Evolutionary conservation across 768 basidiomycete genomes (phyloP), one percentile per base, ranked within the genome.

Genomic region (Galerina marginata): DNA sequence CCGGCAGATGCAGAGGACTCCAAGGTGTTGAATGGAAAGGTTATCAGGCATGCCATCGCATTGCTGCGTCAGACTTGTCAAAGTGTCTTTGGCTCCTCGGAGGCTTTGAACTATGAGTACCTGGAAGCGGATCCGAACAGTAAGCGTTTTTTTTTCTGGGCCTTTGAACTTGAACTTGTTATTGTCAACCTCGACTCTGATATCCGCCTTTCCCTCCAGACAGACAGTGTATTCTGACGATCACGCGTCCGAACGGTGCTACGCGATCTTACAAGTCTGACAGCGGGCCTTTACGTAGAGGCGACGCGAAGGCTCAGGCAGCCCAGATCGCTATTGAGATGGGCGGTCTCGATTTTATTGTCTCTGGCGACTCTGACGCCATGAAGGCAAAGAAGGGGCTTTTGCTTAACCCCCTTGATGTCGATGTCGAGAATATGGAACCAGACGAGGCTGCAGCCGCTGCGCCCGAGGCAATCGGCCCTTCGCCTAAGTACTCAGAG

Each of bases 281-380:
- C 25, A 72, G 78, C 2, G 68, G 65, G 5, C 83, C 80, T 62
- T 44, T 74, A 14, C 77, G 78, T 39, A 81, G 83, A 63, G 73
- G 63, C 40, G 87, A 88, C 11, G 89, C 88, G 0, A 86, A 84
- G 59, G 72, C 71, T 0, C 79, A 79, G 46, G 87, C 76, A 0
- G 86, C 86, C 0, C 74, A 69, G 14, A 69, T 84, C 14, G 89
- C 89, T 4, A 73, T 89, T 23, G 78, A 85, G 6, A 81, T 83
- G 76, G 86, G 86, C 16, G 88, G 81, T 1, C 68, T 89, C 36
- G 81, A 87, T 16, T 90, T 90, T 65, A 83, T 89, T 48, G 54
- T 69, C 6, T 65, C 71, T 1, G 83, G 83, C 3, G 80, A 81
- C n/a, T 70, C 74, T 2, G 75, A 79, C 39, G 66, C 65, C 6